Conservation (phyloP, 805 yeast genomes). For the Wickerhamomyces pijperi region DNA sequence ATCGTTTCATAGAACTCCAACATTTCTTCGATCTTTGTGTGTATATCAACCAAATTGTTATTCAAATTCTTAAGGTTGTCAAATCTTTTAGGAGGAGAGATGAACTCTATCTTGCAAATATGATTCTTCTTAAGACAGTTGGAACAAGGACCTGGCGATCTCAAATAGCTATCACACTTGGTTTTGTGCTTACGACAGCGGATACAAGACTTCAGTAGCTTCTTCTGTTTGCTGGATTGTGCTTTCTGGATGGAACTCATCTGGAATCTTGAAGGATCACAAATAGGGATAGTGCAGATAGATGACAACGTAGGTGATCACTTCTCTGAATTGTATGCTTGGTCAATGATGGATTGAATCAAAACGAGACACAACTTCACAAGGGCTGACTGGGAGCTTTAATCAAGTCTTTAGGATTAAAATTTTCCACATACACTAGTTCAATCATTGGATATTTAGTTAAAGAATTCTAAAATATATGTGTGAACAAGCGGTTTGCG, state of each 20-base stretch:
- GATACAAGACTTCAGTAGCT: constrained; percentile 44
- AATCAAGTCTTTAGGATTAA: too few relatives aligned
- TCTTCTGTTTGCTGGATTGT: constrained; percentile 3
- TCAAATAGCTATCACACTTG: constrained; percentile 44
- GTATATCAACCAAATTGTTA: constrained; percentile 10
- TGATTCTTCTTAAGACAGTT: constrained; percentile 41
- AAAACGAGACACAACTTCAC: too few relatives aligned
- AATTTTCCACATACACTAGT: too few relatives aligned
- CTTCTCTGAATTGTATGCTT: too few relatives aligned
- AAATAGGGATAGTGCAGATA: too few relatives aligned
- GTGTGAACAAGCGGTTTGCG: too few relatives aligned
- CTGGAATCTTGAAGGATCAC: too few relatives aligned
- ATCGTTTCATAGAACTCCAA: constrained; percentile 7
- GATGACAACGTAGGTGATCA: background rate
- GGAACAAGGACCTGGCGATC: constrained; percentile 46
- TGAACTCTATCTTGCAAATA: constrained; percentile 43
- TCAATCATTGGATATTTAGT: too few relatives aligned
- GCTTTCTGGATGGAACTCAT: background rate
- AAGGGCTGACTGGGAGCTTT: too few relatives aligned
- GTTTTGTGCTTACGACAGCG: constrained; percentile 59
- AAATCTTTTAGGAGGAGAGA: constrained; percentile 35
- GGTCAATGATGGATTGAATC: too few relatives aligned
- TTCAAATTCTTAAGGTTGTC: constrained; percentile 17
- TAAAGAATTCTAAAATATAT: too few relatives aligned
- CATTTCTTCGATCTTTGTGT: constrained; percentile 5